phyloP scores from a whole-genome alignment of 345 rosid genomes.

The Combretum micranthum region DNA sequence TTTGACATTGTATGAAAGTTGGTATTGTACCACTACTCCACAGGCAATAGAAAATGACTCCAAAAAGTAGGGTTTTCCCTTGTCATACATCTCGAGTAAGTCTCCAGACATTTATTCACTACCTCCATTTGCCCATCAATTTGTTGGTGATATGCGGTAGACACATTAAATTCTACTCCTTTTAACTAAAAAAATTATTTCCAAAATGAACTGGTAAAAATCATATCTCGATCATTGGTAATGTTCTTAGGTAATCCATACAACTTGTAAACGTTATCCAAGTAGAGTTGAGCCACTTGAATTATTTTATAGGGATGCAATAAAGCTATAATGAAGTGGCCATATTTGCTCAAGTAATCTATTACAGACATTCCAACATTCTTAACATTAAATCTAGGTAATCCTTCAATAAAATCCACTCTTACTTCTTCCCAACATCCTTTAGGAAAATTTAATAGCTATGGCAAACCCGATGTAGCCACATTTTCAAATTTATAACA shows the following conservation, averaged over 20 bases:
- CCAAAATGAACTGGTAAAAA: not conserved
- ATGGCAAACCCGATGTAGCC: not conserved
- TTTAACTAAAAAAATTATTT: not conserved
- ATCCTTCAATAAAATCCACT: not conserved
- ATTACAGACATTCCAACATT: not conserved
- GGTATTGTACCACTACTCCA: not conserved
- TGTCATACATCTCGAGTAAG: not conserved
- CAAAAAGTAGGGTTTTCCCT: not conserved
- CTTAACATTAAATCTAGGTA: not conserved
- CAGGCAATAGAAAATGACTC: not conserved
- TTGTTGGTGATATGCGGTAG: not conserved
- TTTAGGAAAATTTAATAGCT: not conserved
- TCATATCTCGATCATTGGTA: not conserved
- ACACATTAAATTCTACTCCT: not conserved
- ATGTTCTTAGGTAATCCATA: not conserved
- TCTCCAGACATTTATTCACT: not conserved
- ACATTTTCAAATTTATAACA: not conserved
- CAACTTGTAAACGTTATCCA: not conserved
- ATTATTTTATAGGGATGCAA: too few relatives aligned
- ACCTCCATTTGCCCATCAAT: conserved; percentile 1
- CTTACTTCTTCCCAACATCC: not conserved
- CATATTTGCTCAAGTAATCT: not conserved
- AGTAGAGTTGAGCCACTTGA: not conserved
- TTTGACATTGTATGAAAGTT: not conserved
- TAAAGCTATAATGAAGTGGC: not conserved